phyloP scores from a whole-genome alignment of 2,329 filamentous ascomycete genomes.

The Nakataea oryzae region DNA sequence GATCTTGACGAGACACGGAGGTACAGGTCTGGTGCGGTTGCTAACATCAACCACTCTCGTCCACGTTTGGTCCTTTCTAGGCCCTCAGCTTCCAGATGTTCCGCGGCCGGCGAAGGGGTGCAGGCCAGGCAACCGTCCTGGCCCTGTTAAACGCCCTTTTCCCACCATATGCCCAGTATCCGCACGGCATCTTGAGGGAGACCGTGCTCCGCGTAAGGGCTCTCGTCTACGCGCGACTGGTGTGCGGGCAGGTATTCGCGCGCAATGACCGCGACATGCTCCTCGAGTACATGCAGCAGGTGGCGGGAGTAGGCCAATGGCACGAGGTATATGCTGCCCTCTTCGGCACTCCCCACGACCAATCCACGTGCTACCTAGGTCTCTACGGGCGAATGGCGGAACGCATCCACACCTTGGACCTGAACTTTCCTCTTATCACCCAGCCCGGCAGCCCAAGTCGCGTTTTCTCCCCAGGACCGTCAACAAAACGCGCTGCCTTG shows the following conservation, averaged over 20 bases:
- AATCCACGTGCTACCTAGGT: not conserved
- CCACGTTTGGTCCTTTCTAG: not conserved
- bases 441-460: no score
- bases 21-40: no score
- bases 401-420: not conserved
- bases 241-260: not conserved
- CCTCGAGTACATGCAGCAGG: not conserved
- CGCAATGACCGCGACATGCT: not conserved
- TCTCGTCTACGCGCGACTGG: constrained; percentile 5
- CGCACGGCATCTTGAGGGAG: constrained; percentile 5
- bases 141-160: constrained; percentile 11
- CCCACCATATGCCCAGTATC: constrained; percentile 11
- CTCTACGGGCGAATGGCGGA: not conserved
- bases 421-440: not conserved
- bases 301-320: constrained; percentile 7
- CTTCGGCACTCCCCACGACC: not conserved
- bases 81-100: not conserved
- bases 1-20: no score
- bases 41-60: no score
- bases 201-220: constrained; percentile 6
- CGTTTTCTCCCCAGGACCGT: not conserved
- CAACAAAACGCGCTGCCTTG: not conserved
- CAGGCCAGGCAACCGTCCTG: not conserved
- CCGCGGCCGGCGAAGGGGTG: not conserved
- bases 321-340: constrained; percentile 4